Evolutionary conservation across 331 rosid species (phyloP).

Genomic region (Stylosanthes scabra): DNA sequence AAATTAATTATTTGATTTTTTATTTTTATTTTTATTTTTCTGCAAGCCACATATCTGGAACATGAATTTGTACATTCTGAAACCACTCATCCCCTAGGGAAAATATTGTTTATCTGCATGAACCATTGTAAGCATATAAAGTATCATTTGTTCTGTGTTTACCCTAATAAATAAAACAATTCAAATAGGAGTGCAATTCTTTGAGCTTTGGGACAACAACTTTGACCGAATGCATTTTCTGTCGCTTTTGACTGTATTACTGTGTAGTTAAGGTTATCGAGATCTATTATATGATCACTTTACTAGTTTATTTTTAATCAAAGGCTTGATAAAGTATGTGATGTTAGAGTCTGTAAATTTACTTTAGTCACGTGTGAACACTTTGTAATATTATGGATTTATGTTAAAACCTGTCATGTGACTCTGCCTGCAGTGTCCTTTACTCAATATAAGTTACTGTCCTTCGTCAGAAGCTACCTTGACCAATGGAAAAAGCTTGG

Average conservation of each 20-base stretch:
- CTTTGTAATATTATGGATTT: slow-evolving; percentile 11
- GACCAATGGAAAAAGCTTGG: slow-evolving; percentile 74
- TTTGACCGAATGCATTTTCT: not conserved
- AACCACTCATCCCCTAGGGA: not conserved
- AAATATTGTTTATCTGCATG: slow-evolving; percentile 10
- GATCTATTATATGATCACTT: slow-evolving; percentile 13
- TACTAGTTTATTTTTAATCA: not conserved
- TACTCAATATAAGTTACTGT: slow-evolving; percentile 91
- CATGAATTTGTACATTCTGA: slow-evolving; percentile 2
- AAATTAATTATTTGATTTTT: slow-evolving; percentile 9
- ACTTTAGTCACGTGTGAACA: slow-evolving; percentile 8
- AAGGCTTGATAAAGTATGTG: slow-evolving; percentile 15
- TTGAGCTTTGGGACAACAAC: slow-evolving; percentile 18
- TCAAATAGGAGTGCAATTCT: slow-evolving; percentile 3
- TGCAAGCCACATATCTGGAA: not conserved
- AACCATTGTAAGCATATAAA: slow-evolving; percentile 20
- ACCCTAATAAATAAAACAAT: slow-evolving; percentile 9
- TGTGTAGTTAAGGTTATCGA: slow-evolving; percentile 18
- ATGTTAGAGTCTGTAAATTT: slow-evolving; percentile 33
- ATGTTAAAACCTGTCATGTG: slow-evolving; percentile 38
- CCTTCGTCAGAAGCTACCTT: slow-evolving; percentile 86
- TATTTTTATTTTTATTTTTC: not conserved
- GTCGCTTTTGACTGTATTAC: slow-evolving; percentile 10
- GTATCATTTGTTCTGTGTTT: slow-evolving; percentile 8
- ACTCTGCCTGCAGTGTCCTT: slow-evolving; percentile 79